Base-by-base conservation (phyloP, 2,329 filamentous ascomycete species). In the Xylariaceae sp. region DNA sequence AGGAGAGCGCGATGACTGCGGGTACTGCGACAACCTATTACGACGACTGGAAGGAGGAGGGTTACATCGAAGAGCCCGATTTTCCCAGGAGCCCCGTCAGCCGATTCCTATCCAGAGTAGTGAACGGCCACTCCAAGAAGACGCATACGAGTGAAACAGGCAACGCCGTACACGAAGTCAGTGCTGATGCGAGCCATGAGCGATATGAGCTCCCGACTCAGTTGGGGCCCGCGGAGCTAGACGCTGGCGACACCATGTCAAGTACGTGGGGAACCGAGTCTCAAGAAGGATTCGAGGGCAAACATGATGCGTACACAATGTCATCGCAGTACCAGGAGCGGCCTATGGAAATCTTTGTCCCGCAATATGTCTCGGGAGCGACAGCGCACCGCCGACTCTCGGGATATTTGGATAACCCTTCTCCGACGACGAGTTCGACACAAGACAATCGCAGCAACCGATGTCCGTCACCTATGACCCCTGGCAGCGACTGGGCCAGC, bases 151-250 rank as follows among this genome's bases (percentile, higher is more conserved):
- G n/a, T n/a, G 51, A 57, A 27, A 40, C 43, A 22, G 31, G 16
- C 14, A 15, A 18, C 14, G 46, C 64, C 49, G 52, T 61, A 29
- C 46, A 51, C 51, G 37, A 64, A 61, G 59, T 66, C 4, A 62
- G 52, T 5, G 63, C 61, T 5, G 63, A 65, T 32, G 50, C 59
- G 2, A 60, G 63, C 31, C 66, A 70, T 24, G 64, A 71, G 39
- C 63, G 72, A 3, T 72, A 70, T 37, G 71, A 75, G 44, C 49
- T 75, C 47, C 60, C 70, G 2, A 69, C 60, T 5, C 63, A 64
- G 0, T 42, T 57, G 1, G 55, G 58, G 3, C 70, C 69, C 0
- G 64, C 60, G 5, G 72, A 76, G 46, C 56, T 76, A 26, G 67
- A 73, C 27, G 64, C 60, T 14, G 54, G 55, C 12, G 57, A 65